Evolutionary conservation across 495 filamentous ascomycete genomes (phyloP), one percentile per base, ranked within the genome.

Genomic region (Venustampulla echinocandica): DNA sequence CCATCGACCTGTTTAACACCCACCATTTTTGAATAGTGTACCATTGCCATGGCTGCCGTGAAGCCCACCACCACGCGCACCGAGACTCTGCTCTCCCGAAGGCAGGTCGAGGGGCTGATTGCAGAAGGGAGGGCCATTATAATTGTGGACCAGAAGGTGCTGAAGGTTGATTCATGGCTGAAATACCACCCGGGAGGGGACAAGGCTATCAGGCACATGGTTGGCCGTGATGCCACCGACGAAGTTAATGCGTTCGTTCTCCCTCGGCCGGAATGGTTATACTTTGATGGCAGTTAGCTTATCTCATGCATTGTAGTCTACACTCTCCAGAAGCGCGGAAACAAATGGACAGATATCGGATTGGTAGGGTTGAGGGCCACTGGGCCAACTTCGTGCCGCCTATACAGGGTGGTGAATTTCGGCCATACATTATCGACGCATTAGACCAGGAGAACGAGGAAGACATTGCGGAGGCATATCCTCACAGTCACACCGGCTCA

Each of bases 191-290:
- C 92, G 13, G 92, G 92, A 44, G 92, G 92, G 37, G 84, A 90
- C 56, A 94, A 87, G 64, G 75, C 93, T 18, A 95, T 98, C 50
- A 69, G 77, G 64, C 92, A 98, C 61, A 90, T 97, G 88, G 81
- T 98, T 41, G 92, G 92, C 42, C 77, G 87, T 66, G 92, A 98
- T 80, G 93, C 87, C 28, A 96, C 92, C 14, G 88, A 96, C 64
- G 92, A 97, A 65, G 82, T 96, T 57, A 88, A 84, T 64, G 82
- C 77, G 87, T 95, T 75, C 46, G 87, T 80, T 7, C 50, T 42
- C 28, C 47, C 24, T 37, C 33, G n/a, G n/a, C n/a, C 23, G 6
- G 15, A 40, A 20, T 48, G 32, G 24, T 38, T 7, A 6, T 14
- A 2, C 4, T 10, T 7, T 22, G 11, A n/a, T n/a, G n/a, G n/a